phyloP scores from a whole-genome alignment of 164 flowering plant genomes.

The Kalanchoe fedtschenkoi region DNA sequence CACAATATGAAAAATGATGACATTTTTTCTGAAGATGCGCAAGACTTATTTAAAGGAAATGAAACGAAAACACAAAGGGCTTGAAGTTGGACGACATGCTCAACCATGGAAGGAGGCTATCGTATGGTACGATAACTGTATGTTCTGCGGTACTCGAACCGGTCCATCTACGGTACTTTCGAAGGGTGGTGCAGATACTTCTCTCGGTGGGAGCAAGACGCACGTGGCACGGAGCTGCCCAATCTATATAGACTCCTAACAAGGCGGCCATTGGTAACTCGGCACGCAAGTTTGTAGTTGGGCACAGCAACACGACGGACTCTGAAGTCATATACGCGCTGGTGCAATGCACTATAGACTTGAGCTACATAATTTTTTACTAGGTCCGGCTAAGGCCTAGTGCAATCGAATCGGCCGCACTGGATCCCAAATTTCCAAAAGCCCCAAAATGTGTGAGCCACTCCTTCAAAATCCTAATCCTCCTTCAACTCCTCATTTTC shows the following conservation, averaged over 20 bases:
- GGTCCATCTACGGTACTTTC: not conserved
- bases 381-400: no score
- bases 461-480: no score
- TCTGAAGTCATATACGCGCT: constrained; percentile 3
- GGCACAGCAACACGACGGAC: not conserved
- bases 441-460: no score
- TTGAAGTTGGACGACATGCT: no score
- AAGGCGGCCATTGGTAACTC: not conserved
- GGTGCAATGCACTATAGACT: constrained; percentile 3
- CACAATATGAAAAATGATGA: no score
- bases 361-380: not conserved
- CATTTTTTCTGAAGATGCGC: no score
- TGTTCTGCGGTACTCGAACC: constrained; percentile 20
- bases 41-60: no score
- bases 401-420: no score
- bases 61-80: no score
- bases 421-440: no score
- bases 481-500: no score
- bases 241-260: not conserved
- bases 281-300: not conserved
- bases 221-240: not conserved
- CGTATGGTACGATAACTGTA: constrained; percentile 16
- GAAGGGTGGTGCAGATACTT: rapidly evolving
- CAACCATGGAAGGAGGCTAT: constrained; percentile 6
- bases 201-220: not conserved